Conservation (phyloP, 2,329 filamentous ascomycete genomes). For the Coniosporium tulheliwenetii region DNA sequence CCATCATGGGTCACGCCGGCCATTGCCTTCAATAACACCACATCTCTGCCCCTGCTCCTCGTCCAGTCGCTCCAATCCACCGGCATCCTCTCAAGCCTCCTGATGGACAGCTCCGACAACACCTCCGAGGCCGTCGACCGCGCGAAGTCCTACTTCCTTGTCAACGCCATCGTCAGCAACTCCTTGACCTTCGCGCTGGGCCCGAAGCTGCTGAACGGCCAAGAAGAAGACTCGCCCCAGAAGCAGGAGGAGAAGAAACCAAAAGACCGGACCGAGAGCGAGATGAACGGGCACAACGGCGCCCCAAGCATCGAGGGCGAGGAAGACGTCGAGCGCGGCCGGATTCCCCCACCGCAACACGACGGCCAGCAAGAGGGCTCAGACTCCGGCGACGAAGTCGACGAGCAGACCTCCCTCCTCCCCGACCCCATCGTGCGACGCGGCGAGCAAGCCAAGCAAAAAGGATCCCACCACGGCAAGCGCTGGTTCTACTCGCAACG, state of each 20-base stretch:
- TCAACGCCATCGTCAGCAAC: constrained; percentile 48
- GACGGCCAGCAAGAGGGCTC: constrained; percentile 1
- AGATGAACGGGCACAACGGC: constrained; percentile 10
- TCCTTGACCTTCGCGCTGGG: constrained; percentile 50
- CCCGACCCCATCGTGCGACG: constrained; percentile 19
- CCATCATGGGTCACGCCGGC: constrained; percentile 39
- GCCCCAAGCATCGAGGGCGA: constrained; percentile 7
- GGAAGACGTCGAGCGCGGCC: constrained; percentile 12
- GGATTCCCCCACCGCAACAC: constrained; percentile 3
- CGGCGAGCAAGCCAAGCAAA: constrained; percentile 13
- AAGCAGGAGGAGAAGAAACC: constrained; percentile 6
- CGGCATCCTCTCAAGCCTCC: constrained; percentile 35
- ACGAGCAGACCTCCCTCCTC: constrained; percentile 37
- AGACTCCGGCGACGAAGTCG: constrained; percentile 12
- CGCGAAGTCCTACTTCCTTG: constrained; percentile 49
- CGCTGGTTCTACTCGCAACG: constrained; percentile 20
- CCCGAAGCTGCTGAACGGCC: constrained; percentile 38
- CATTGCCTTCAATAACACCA: constrained; percentile 43
- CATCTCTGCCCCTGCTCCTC: constrained; percentile 35
- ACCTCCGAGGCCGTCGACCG: constrained; percentile 35
- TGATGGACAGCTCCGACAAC: constrained; percentile 29
- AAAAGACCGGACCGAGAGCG: constrained; percentile 12
- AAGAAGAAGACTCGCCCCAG: constrained; percentile 22
- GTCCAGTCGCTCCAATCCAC: constrained; percentile 38
- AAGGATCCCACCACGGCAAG: constrained; percentile 17